Evolutionary conservation across 2,329 filamentous ascomycete species (phyloP), one percentile per base, ranked within the genome.

Genomic region (Pleurostoma richardsiae): DNA sequence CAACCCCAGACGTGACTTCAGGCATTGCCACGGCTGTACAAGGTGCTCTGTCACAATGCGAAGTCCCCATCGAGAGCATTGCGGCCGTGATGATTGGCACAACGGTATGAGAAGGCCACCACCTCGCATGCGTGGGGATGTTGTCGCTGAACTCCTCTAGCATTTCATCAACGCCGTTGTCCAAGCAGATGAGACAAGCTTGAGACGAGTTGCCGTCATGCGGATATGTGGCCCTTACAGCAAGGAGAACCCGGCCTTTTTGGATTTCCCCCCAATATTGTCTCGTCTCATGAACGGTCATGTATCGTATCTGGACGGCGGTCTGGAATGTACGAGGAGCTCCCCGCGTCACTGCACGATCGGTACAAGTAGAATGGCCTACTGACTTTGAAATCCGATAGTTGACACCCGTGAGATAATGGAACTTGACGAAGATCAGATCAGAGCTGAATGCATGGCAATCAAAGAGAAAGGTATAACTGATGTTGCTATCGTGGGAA

Each of bases 401-500:
- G 33, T 36, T 36, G 33, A 36, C 33, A 36, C 33, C n/a, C 33
- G 33, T 36, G 33, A 36, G n/a, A 36, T 36, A 36, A 36, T 36
- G 33, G 33, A 36, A 36, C 33, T 36, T n/a, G 33, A 36, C n/a
- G 33, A 36, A n/a, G 33, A 36, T 36, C 65, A 77, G 46, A 48
- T 54, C 11, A 40, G 48, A n/a, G 45, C 39, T 8, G 45, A 47
- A n/a, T 48, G 45, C 40, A 19, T 33, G 3, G 41, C 30, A 26
- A 61, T 66, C 45, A 52, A 50, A 29, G 43, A 46, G 19, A 52
- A 53, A 10, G 52, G 59, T 4, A 40, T 65, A 61, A 56, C 44
- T 26, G 69, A 68, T 38, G 64, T 84, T 2, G 79, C 33, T 8
- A 36, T 36, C n/a, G 33, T 36, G 8, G 33, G 33, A 36, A 36